Evolutionary conservation across 257 asterid species (phyloP), one percentile per base, ranked within the genome.

Genomic region (Striga asiatica): DNA sequence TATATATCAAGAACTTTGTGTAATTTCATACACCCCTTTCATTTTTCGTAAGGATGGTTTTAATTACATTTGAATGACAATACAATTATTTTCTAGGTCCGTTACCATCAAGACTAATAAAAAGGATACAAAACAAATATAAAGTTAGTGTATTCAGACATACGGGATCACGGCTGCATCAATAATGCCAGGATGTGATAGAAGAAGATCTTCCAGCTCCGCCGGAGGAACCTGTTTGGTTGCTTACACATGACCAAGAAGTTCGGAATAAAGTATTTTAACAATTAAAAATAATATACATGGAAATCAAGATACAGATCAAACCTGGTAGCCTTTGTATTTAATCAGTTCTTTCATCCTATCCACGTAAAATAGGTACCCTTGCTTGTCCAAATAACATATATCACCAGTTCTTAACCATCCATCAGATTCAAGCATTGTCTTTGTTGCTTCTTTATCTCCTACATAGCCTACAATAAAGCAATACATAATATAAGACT

Each of bases 401-500:
- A 80, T 67, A 63, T 80, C 88, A 46, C 88, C 88, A 4, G 78
- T 77, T 77, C 63, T 76, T 64, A 80, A 64, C 88, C 88, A 80
- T 49, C 84, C 88, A 38, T 74, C 80, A 6, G 74, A 65, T 67
- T 74, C 73, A 41, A 80, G 25, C 67, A 62, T 77, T 52, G 74
- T 76, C 31, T 66, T 50, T 20, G 84, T 77, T 61, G 81, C 88
- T 69, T 71, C 81, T 72, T 58, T 66, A 51, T 80, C 79, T 37
- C 69, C 81, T 43, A 67, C 69, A 70, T 76, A 80, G 5, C 77
- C 86, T 79, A 67, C 71, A n/a, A n/a, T n/a, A n/a, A n/a, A 63
- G 16, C 28, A 41, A 50, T 34, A 45, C 45, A 29, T 3, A 29
- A 1, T 5, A 29, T 5, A 50, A 46, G 51, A 17, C 10, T n/a